Conservation (phyloP, 352 stramenopile species). For the Pythium volutum region DNA sequence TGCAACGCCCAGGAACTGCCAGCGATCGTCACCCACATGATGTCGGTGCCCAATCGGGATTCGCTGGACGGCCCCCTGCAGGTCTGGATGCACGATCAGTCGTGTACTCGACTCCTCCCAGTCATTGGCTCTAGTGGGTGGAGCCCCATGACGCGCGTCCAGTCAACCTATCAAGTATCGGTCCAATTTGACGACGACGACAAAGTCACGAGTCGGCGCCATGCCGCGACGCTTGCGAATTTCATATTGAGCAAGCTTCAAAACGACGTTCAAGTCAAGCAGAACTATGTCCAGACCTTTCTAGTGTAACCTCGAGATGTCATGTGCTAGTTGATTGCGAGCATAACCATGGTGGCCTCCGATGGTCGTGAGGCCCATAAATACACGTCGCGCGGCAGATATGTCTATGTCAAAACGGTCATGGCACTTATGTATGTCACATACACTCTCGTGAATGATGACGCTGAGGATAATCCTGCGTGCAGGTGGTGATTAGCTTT, state of each 20-base stretch:
- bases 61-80: background rate
- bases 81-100: background rate
- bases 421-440: too few species aligned
- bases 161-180: background rate
- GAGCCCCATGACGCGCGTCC: background rate
- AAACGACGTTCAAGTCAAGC: background rate
- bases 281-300: background rate
- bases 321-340: background rate
- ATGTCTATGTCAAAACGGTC: too few species aligned
- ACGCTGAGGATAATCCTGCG: too few species aligned
- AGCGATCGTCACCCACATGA: background rate
- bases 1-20: background rate
- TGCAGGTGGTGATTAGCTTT: too few species aligned
- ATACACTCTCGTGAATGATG: too few species aligned
- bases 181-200: background rate
- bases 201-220: background rate
- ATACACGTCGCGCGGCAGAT: too few species aligned
- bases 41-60: background rate
- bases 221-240: background rate
- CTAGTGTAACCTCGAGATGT: background rate
- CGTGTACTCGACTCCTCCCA: background rate
- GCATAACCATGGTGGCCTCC: background rate
- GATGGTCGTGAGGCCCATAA: too few species aligned
- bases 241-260: background rate
- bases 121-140: background rate